phyloP scores from a whole-genome alignment of 805 yeast species.

The Metschnikowia picachoensis region DNA sequence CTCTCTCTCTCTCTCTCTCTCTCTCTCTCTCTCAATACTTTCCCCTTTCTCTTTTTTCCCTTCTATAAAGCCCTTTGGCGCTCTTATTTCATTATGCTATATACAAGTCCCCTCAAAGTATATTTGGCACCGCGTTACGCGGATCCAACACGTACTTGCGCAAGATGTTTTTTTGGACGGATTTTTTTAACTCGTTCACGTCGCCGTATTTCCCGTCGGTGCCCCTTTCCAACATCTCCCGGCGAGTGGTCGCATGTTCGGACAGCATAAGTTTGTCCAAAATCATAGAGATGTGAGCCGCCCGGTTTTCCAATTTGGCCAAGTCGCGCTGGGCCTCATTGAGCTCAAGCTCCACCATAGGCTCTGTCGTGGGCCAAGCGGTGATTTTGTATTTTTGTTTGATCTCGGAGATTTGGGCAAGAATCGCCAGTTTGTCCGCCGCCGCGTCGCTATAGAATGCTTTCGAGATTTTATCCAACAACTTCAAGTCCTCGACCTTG shows the following conservation, averaged over 20 bases:
- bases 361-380: constrained; percentile 41
- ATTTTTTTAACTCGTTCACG: constrained; percentile 20
- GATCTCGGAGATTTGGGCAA: constrained; percentile 32
- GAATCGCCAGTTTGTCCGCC: constrained; percentile 22
- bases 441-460: constrained; percentile 23
- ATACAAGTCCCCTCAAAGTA: constrained; percentile 8
- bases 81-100: not conserved
- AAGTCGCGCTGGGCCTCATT: constrained; percentile 27
- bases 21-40: too few species aligned
- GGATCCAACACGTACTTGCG: constrained; percentile 55
- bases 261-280: constrained; percentile 33
- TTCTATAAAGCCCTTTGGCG: too few species aligned
- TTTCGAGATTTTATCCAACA: constrained; percentile 29
- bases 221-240: constrained; percentile 19
- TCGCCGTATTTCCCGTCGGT: constrained; percentile 28
- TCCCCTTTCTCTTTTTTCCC: too few species aligned
- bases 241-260: constrained; percentile 22
- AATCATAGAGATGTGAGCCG: constrained; percentile 37
- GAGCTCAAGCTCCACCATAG: constrained; percentile 33
- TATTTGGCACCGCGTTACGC: constrained; percentile 14
- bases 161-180: constrained; percentile 61
- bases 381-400: constrained; percentile 35
- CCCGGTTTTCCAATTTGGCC: constrained; percentile 24
- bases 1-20: too few species aligned
- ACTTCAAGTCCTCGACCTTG: constrained; percentile 37